Evolutionary conservation across 805 yeast genomes (phyloP).

Genomic region (Zygotorulaspora florentina): DNA sequence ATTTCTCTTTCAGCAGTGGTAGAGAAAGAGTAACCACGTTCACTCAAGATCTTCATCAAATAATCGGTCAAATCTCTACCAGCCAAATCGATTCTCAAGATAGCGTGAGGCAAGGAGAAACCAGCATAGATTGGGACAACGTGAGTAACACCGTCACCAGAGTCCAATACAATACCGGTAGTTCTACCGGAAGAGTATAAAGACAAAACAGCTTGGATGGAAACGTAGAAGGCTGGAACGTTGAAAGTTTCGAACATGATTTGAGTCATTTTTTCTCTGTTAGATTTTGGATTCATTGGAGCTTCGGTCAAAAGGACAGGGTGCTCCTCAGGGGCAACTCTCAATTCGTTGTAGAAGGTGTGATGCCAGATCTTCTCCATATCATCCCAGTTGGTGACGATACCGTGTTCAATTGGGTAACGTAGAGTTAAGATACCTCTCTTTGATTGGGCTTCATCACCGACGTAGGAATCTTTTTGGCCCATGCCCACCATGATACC

Average conservation of each 20-base stretch:
- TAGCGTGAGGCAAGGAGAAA: slow-evolving; percentile 98
- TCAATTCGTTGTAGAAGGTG: slow-evolving; percentile 99
- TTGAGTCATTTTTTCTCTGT: slow-evolving; percentile 99
- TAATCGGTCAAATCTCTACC: slow-evolving; percentile 99
- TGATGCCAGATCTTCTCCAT: slow-evolving; percentile 99
- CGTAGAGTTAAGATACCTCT: slow-evolving; percentile 99
- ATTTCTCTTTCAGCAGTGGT: slow-evolving; percentile 99
- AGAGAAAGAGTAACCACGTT: slow-evolving; percentile 98
- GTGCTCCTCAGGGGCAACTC: slow-evolving; percentile 99
- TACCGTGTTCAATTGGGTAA: slow-evolving; percentile 99
- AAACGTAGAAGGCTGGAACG: slow-evolving; percentile 98
- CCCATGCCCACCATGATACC: slow-evolving; percentile 99
- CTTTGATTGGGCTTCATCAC: slow-evolving; percentile 99
- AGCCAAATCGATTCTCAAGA: slow-evolving; percentile 96
- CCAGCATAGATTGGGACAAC: slow-evolving; percentile 99
- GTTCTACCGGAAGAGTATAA: slow-evolving; percentile 99
- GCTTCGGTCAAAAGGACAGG: slow-evolving; percentile 99
- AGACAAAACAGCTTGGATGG: slow-evolving; percentile 97
- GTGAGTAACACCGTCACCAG: slow-evolving; percentile 99
- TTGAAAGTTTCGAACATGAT: slow-evolving; percentile 98
- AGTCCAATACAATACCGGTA: slow-evolving; percentile 98
- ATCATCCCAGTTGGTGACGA: slow-evolving; percentile 99
- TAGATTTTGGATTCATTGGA: slow-evolving; percentile 98
- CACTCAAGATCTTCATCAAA: slow-evolving; percentile 96
- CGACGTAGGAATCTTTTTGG: slow-evolving; percentile 99